A percentile compares a stretch with the other conserved stretches of the same genome.
phyloP scores from a whole-genome alignment of 306 rosid genomes.

The Dryas octopetala region DNA sequence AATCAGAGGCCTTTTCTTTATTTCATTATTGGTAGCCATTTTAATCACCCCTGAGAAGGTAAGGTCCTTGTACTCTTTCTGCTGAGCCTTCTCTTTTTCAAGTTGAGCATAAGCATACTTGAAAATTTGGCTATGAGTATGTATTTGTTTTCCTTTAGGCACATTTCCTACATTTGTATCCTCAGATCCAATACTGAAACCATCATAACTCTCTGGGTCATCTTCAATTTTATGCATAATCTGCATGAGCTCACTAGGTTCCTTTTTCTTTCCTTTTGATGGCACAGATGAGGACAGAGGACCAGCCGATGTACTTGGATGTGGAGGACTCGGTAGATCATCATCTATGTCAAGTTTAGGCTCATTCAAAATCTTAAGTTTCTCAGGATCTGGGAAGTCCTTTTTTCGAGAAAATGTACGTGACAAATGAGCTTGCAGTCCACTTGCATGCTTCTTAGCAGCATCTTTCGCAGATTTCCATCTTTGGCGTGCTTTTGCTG shows the following conservation, averaged over 20 bases:
- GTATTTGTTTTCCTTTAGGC: slow-evolving; percentile 56
- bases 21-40: slow-evolving; percentile 63
- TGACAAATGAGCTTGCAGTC: slow-evolving; percentile 81
- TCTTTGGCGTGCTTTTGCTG: slow-evolving; percentile 70
- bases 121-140: slow-evolving; percentile 72
- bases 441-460: slow-evolving; percentile 77
- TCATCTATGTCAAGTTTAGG: slow-evolving; percentile 38
- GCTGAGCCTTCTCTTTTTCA: slow-evolving; percentile 91
- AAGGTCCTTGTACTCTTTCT: slow-evolving; percentile 64
- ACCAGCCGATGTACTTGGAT: slow-evolving; percentile 38
- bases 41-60: slow-evolving; percentile 83
- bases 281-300: slow-evolving; percentile 35
- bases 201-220: slow-evolving; percentile 44
- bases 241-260: slow-evolving; percentile 43
- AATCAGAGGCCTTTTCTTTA: slow-evolving; percentile 67
- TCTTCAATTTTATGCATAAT: slow-evolving; percentile 62
- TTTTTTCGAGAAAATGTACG: slow-evolving; percentile 60
- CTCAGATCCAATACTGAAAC: slow-evolving; percentile 37
- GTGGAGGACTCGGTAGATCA: slow-evolving; percentile 32
- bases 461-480: slow-evolving; percentile 82
- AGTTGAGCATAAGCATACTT: slow-evolving; percentile 86
- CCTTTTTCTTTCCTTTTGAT: slow-evolving; percentile 43
- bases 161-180: slow-evolving; percentile 27
- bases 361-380: slow-evolving; percentile 51
- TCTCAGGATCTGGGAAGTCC: slow-evolving; percentile 38